A percentile compares a stretch with the other conserved stretches of the same genome.
Evolutionary conservation across 2,329 filamentous ascomycete genomes (phyloP).

Genomic region (Calonectria leucothoes): DNA sequence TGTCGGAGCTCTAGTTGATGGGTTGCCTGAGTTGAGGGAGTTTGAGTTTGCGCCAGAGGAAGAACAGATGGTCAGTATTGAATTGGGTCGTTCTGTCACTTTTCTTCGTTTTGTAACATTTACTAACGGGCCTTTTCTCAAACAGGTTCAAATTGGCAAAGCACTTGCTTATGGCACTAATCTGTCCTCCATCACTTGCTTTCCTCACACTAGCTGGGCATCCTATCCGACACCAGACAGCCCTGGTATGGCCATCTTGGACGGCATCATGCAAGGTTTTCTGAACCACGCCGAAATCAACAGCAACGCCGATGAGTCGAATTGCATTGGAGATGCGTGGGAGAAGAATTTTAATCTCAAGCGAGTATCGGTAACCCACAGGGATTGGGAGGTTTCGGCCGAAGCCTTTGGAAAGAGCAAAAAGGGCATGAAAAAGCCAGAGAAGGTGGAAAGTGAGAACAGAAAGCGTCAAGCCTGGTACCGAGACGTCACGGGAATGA

Average conservation of each 20-base stretch:
- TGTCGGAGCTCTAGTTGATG: slow-evolving; percentile 22
- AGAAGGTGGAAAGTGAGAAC: slow-evolving; percentile 7
- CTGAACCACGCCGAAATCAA: not conserved
- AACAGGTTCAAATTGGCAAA: slow-evolving; percentile 22
- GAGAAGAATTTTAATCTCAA: slow-evolving; percentile 28
- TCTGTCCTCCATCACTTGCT: slow-evolving; percentile 15
- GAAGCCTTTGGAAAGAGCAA: slow-evolving; percentile 11
- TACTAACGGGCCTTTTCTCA: not conserved
- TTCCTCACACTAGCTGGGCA: not conserved
- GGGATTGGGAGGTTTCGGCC: slow-evolving; percentile 23
- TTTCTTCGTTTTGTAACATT: not conserved
- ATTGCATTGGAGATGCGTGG: slow-evolving; percentile 5
- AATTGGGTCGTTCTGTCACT: not conserved
- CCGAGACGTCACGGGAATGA: slow-evolving; percentile 8
- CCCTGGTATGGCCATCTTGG: not conserved
- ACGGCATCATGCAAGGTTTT: not conserved
- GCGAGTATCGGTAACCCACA: not conserved
- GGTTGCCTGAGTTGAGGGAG: slow-evolving; percentile 17
- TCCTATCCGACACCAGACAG: not conserved
- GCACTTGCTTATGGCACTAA: slow-evolving; percentile 14
- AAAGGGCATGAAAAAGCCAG: slow-evolving; percentile 17
- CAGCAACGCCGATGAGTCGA: too few relatives aligned
- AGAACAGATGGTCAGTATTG: slow-evolving; percentile 18
- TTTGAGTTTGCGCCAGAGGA: slow-evolving; percentile 22
- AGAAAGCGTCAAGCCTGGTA: slow-evolving; percentile 8